Conservation (phyloP, 2,329 filamentous ascomycete species). For the Cladophialophora bantiana region DNA sequence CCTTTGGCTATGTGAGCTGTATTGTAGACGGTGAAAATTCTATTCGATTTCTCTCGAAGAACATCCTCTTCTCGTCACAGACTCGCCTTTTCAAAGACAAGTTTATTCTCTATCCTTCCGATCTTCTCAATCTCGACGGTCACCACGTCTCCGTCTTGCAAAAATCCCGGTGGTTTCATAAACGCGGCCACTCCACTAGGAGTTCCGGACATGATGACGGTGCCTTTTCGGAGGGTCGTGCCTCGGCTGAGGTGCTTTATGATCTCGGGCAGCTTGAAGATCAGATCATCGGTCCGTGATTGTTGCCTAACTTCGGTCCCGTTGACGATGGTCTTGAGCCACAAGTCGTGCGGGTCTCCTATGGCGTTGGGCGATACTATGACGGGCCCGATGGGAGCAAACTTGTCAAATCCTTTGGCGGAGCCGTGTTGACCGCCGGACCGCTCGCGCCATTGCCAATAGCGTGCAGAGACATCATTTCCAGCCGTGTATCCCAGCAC, state of each 20-base stretch:
- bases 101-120: constrained; percentile 53
- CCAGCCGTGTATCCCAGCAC: constrained; percentile 77
- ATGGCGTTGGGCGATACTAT: constrained; percentile 50
- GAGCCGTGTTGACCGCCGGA: constrained; percentile 66
- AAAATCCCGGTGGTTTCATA: constrained; percentile 47
- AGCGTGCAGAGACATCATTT: constrained; percentile 76
- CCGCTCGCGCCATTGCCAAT: constrained; percentile 74
- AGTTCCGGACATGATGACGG: constrained; percentile 51
- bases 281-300: constrained; percentile 46
- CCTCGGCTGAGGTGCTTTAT: constrained; percentile 47
- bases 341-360: constrained; percentile 43
- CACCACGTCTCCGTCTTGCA: constrained; percentile 51
- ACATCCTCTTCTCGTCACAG: too few species aligned
- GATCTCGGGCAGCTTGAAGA: constrained; percentile 46
- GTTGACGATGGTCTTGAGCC: constrained; percentile 46
- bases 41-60: too few species aligned
- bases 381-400: constrained; percentile 60
- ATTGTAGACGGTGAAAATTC: too few species aligned
- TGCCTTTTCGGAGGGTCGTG: constrained; percentile 47
- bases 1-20: too few species aligned
- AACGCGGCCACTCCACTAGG: constrained; percentile 52
- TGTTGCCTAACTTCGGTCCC: constrained; percentile 46
- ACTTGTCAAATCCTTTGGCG: constrained; percentile 63
- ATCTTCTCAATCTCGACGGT: constrained; percentile 56
- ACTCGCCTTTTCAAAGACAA: neutral